Evolutionary conservation across 805 yeast genomes (phyloP).

Genomic region (Priceomyces haplophilus): DNA sequence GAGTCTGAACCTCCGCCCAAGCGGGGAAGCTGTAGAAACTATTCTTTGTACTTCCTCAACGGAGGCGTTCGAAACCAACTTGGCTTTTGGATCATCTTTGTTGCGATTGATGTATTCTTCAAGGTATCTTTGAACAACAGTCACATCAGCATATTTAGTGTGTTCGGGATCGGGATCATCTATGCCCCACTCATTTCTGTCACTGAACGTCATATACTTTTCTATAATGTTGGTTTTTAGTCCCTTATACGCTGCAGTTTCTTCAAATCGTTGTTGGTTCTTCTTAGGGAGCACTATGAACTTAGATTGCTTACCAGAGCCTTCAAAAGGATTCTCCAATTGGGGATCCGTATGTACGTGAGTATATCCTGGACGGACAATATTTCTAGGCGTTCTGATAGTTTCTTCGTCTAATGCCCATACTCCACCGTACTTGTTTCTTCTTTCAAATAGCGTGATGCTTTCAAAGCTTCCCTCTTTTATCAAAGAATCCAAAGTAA

Average conservation of each 20-base stretch:
- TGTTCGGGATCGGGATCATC: constrained; percentile 18
- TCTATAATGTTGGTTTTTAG: constrained; percentile 43
- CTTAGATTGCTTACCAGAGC: background rate
- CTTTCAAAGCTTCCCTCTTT: constrained; percentile 30
- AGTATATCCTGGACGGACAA: constrained; percentile 19
- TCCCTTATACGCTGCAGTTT: constrained; percentile 27
- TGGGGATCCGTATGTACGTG: constrained; percentile 27
- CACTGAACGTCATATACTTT: constrained; percentile 44
- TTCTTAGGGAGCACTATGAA: constrained; percentile 10
- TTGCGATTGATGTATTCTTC: constrained; percentile 24
- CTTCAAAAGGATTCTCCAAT: constrained; percentile 21
- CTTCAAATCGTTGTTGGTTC: constrained; percentile 26
- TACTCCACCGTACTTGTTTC: constrained; percentile 40
- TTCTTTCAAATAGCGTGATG: constrained; percentile 41
- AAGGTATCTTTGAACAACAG: constrained; percentile 26
- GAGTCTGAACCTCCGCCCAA: constrained; percentile 13
- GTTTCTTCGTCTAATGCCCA: constrained; percentile 36
- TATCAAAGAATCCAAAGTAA: constrained; percentile 37
- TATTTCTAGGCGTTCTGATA: constrained; percentile 17
- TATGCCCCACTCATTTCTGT: constrained; percentile 34
- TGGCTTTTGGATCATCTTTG: constrained; percentile 14
- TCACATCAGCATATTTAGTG: constrained; percentile 25
- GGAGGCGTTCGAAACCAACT: constrained; percentile 29
- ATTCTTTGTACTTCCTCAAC: constrained; percentile 36
- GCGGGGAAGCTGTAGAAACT: background rate